Base-by-base conservation (phyloP, 1,284 basidiomycete genomes). In the Cryptococcus sp. region DNA sequence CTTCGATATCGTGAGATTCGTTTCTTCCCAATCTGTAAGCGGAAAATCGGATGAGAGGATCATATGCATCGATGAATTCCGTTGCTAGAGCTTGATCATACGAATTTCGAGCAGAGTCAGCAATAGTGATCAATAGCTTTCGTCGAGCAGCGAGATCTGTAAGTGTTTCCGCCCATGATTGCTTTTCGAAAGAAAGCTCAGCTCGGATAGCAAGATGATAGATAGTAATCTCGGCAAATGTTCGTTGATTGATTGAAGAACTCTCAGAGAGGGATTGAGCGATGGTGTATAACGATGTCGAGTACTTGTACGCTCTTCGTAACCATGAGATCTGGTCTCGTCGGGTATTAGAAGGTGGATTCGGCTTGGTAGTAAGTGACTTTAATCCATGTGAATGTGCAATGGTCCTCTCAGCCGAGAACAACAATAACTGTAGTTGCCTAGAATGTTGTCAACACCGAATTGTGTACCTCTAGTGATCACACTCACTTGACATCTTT, bases 381-480 rank as follows among this genome's bases (percentile, higher is more conserved):
- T 82, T 80, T 43, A 94, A 82, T 62, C 92, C 89, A 75, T 93
- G 89, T 7, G 90, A 86, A 74, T 90, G 86, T 0, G 90, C 86
- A 84, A 91, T 92, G n/a, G 90, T 88, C 49, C 93, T 84, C 76
- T 97, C 93, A 5, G 90, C 83, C 71, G 93, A 90, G 67, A 93
- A 87, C 8, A 96, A 81, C 43, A 93, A 79, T 2, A 96, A 81
- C 64, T 94, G 86, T 6, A 94, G 81, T 65, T 68, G 56, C 50
- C 63, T 69, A 56, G n/a, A 23, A 13, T 43, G 54, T 10, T 57
- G 55, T 14, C 2, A 30, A 42, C 14, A 36, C 31, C 32, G 38
- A 6, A 46, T 14, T 33, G 30, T n/a, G 8, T 23, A 13, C 8
- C 44, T 46, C 44, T 30, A 41, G 10, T n/a, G 38, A 41, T 43